Conservation (phyloP, 805 yeast species). For the Barnettozyma salicaria region DNA sequence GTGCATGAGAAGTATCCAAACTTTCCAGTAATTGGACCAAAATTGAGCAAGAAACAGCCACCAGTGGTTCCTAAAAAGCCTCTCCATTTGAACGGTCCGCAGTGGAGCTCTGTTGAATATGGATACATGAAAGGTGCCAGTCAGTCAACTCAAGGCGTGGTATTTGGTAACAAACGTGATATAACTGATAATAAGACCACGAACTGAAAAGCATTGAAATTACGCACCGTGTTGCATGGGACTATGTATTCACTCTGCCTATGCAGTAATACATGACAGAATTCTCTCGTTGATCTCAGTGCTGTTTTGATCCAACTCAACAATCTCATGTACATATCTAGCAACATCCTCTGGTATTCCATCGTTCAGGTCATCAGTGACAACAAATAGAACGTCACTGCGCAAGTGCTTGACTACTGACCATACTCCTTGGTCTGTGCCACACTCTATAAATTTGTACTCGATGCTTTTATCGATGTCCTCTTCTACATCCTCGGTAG, state of each 20-base stretch:
- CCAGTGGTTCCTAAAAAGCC: slow-evolving; percentile 55
- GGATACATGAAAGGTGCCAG: slow-evolving; percentile 56
- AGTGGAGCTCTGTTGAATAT: slow-evolving; percentile 55
- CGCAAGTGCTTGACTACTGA: slow-evolving; percentile 49
- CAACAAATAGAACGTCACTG: slow-evolving; percentile 30
- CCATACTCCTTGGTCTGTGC: slow-evolving; percentile 43
- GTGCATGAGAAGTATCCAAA: slow-evolving; percentile 50
- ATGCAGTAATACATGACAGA: slow-evolving; percentile 18
- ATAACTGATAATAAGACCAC: slow-evolving; percentile 25
- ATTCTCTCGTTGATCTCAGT: slow-evolving; percentile 22
- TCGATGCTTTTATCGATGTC: slow-evolving; percentile 32
- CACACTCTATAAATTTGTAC: slow-evolving; percentile 31
- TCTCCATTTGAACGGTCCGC: slow-evolving; percentile 29
- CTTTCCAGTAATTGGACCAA: slow-evolving; percentile 54
- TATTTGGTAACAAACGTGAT: slow-evolving; percentile 47
- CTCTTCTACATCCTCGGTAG: slow-evolving; percentile 20
- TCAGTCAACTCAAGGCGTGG: slow-evolving; percentile 47
- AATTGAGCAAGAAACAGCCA: slow-evolving; percentile 41
- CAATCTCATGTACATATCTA: slow-evolving; percentile 26
- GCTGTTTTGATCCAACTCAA: slow-evolving; percentile 21
- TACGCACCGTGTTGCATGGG: no score
- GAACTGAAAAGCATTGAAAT: background rate
- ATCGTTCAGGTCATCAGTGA: slow-evolving; percentile 23
- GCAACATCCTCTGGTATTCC: slow-evolving; percentile 28
- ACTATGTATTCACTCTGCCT: no score